Base-by-base conservation (phyloP, 108 stramenopile genomes). In the Cyclostephanos tholiformis region DNA sequence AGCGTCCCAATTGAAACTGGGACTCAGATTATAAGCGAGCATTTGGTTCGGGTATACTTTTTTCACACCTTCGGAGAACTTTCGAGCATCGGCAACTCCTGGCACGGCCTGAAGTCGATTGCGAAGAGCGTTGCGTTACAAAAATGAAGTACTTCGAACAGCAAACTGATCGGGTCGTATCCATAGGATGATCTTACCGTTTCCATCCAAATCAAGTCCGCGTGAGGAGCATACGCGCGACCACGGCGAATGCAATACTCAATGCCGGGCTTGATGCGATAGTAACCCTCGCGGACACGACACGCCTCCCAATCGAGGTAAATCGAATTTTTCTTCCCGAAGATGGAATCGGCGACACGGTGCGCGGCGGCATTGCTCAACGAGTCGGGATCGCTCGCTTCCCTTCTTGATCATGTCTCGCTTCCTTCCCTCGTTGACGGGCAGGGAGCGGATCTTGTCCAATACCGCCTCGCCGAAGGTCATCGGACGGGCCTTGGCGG, bases 191-290 rank as follows among this genome's bases (percentile, higher is more conserved):
- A 4, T 4, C 59, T 38, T 39, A 60, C 59, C 26, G 96, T 97
- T 79, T 98, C 97, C 96, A 97, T 97, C 97, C 97, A 98, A 72
- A 98, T 92, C 44, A 97, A 77, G 72, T 98, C 97, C 27, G 87
- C 86, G 67, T 94, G 87, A 32, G 89, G 91, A 43, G 96, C 89
- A 67, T 96, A 97, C n/a, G 97, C 97, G 17, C 86, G 67, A 63
- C 87, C 97, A 63, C 97, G 88, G 61, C 94, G 90, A 63, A 97
- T 82, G 79, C 96, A 96, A 71, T 95, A 97, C 62, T 95, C 95
- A 67, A 95, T 96, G 19, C 96, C 96, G 3, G 95, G 81, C 39
- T 87, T 84, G 58, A 95, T 75, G 43, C 87, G 92, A 82, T 96
- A 98, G 82, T 97, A 98, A 23, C 97, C 97, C 80, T 98, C 97